Conservation (phyloP, 106 monocot species). For the Dendrobium officinale region DNA sequence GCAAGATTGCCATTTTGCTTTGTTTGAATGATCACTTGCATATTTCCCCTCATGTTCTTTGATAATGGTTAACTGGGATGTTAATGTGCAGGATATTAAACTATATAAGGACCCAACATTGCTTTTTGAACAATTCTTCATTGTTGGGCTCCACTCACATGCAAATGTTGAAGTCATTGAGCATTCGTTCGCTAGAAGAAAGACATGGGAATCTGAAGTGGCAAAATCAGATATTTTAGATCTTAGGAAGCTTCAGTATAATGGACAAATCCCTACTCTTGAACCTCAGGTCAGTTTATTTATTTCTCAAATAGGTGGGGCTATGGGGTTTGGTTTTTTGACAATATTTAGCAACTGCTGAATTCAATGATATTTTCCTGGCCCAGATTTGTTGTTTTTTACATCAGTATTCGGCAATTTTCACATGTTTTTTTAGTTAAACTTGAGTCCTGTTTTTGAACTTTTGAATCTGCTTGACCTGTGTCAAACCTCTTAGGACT, state of each 20-base stretch:
- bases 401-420: neutral
- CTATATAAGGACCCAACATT: slow-evolving; percentile 55
- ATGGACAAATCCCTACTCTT: slow-evolving; percentile 50
- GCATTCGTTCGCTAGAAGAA: slow-evolving; percentile 68
- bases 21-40: neutral
- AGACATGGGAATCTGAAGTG: slow-evolving; percentile 70
- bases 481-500: neutral
- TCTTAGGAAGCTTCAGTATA: slow-evolving; percentile 63
- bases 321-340: neutral
- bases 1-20: neutral
- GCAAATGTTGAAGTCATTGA: slow-evolving; percentile 79
- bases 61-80: neutral
- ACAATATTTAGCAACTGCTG: neutral
- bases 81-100: slow-evolving; percentile 47
- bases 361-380: neutral
- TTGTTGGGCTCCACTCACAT: slow-evolving; percentile 85
- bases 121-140: slow-evolving; percentile 85
- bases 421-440: neutral
- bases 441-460: neutral
- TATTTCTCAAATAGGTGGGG: neutral
- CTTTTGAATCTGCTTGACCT: too few relatives aligned
- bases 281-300: slow-evolving; percentile 75
- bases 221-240: slow-evolving; percentile 66
- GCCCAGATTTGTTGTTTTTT: neutral
- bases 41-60: neutral